A percentile compares a stretch with the other conserved stretches of the same genome.
Evolutionary conservation across 768 basidiomycete species (phyloP).

Genomic region (Pleurotus eryngii): DNA sequence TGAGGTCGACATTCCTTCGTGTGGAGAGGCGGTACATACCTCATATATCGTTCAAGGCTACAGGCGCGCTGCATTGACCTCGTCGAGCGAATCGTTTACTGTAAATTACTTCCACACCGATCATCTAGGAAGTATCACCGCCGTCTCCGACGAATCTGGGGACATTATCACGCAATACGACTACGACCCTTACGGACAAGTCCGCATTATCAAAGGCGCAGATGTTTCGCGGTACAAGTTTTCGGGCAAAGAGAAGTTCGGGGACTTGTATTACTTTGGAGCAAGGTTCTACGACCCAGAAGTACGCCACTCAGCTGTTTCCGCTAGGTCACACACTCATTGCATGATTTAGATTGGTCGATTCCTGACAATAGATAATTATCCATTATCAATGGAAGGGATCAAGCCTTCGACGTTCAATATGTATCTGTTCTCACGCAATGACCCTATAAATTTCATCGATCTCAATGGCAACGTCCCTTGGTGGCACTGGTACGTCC

Average conservation of each 20-base stretch:
- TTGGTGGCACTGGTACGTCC: conserved; percentile 13
- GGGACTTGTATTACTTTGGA: conserved; percentile 11
- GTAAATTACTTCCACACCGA: not conserved
- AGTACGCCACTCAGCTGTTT: not conserved
- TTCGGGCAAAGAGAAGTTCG: conserved; percentile 11
- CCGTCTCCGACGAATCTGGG: conserved; percentile 4
- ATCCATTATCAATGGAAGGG: conserved; percentile 10
- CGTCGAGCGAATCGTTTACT: not conserved
- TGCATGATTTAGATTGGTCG: conserved; percentile 8
- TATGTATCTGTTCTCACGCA: conserved; percentile 12
- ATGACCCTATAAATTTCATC: conserved; percentile 12
- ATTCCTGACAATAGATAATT: conserved; percentile 11
- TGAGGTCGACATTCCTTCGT: conserved; percentile 9
- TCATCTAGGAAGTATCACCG: conserved; percentile 1
- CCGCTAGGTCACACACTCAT: not conserved
- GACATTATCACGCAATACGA: conserved; percentile 8
- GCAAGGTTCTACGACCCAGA: conserved; percentile 12
- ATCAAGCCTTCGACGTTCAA: conserved; percentile 12
- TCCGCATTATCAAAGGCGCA: not conserved
- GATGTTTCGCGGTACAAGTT: conserved; percentile 9
- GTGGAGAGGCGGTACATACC: conserved; percentile 6
- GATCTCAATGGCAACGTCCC: conserved; percentile 13
- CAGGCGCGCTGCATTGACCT: conserved; percentile 5
- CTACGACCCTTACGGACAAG: conserved; percentile 8
- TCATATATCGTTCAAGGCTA: conserved; percentile 9